Evolutionary conservation across 169 alveolate species (phyloP).

Genomic region (Besnoitia besnoiti): DNA sequence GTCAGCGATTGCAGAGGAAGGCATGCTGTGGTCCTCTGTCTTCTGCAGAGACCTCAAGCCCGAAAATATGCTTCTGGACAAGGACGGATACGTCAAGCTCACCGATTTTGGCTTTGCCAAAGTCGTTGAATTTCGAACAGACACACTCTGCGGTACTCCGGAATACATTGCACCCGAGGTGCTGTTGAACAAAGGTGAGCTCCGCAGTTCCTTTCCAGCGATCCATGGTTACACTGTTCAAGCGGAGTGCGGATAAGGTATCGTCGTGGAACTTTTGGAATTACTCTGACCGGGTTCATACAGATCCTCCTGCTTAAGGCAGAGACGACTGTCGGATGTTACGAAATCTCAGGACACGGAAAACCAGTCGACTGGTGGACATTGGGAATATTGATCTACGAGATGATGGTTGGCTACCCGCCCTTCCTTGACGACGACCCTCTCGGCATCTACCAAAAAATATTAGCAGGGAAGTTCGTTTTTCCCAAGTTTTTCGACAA

Average conservation of each 20-base stretch:
- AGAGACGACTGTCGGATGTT: neutral
- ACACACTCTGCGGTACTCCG: constrained; percentile 99
- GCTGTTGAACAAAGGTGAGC: constrained; percentile 86
- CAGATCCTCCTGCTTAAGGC: neutral
- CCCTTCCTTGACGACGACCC: constrained; percentile 98
- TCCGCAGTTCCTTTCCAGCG: neutral
- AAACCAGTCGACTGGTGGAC: constrained; percentile 99
- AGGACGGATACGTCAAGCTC: constrained; percentile 96
- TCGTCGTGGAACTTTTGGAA: too few relatives aligned
- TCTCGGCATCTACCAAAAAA: constrained; percentile 95
- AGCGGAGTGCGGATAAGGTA: neutral
- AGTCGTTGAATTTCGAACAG: constrained; percentile 93
- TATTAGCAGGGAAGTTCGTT: constrained; percentile 92
- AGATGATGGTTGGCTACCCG: constrained; percentile 98
- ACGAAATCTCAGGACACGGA: constrained; percentile 86
- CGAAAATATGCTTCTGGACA: constrained; percentile 95
- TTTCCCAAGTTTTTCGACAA: constrained; percentile 78
- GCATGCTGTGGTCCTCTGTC: neutral
- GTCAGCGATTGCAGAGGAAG: neutral
- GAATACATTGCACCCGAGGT: constrained; percentile 99
- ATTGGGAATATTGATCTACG: constrained; percentile 93
- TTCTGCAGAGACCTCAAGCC: constrained; percentile 94
- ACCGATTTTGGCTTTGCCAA: constrained; percentile 99
- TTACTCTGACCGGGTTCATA: too few relatives aligned
- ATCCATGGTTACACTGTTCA: neutral